Conservation (phyloP, 345 rosid genomes). For the Eucalyptus virginea region DNA sequence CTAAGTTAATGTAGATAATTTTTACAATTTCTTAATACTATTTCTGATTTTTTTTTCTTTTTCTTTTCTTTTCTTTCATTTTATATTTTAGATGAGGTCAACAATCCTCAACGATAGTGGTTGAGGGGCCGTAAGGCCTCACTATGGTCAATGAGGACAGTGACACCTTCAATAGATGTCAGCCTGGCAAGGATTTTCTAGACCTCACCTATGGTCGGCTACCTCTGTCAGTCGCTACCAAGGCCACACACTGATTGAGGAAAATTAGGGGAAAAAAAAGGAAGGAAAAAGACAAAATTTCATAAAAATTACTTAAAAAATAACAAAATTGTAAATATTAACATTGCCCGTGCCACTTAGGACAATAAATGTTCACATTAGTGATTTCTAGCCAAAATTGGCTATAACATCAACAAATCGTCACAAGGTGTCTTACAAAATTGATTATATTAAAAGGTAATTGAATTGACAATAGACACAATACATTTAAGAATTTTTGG, state of each 20-base stretch:
- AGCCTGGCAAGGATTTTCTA: neutral
- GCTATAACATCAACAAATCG: neutral
- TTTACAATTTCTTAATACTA: neutral
- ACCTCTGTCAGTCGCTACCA: no score
- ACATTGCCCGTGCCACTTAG: accelerated
- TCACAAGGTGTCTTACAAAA: accelerated
- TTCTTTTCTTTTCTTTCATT: neutral
- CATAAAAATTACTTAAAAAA: neutral
- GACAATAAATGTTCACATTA: accelerated
- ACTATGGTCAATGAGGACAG: neutral
- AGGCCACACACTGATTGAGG: accelerated
- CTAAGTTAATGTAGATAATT: neutral
- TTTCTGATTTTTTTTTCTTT: neutral
- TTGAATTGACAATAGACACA: neutral
- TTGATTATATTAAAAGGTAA: neutral
- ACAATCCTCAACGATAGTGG: accelerated
- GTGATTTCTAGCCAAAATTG: accelerated
- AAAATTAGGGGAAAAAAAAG: neutral
- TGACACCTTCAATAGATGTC: neutral
- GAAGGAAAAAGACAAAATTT: neutral
- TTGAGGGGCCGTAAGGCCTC: neutral
- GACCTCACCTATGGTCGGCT: accelerated
- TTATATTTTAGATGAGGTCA: neutral
- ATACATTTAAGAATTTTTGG: neutral
- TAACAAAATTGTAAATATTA: neutral